Evolutionary conservation across 2,329 filamentous ascomycete genomes (phyloP).

Genomic region (Coccinonectria pachysandricola): DNA sequence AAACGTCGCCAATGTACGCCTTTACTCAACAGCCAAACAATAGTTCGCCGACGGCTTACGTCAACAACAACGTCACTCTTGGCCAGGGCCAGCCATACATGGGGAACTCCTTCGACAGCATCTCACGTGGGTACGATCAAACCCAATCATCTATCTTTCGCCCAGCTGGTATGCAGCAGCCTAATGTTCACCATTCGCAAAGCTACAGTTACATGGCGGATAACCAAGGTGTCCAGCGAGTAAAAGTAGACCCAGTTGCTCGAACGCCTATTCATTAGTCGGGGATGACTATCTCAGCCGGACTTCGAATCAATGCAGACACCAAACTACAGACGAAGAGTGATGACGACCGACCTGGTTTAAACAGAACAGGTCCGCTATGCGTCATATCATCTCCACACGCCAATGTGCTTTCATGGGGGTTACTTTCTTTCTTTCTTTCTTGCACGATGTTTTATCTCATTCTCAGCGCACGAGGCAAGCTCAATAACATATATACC

Average conservation of each 20-base stretch:
- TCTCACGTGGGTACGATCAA: conserved; percentile 25
- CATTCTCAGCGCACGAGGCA: too few relatives aligned
- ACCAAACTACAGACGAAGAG: conserved; percentile 16
- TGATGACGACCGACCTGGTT: conserved; percentile 15
- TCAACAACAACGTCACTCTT: conserved; percentile 22
- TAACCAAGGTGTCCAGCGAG: conserved; percentile 20
- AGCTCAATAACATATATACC: too few relatives aligned
- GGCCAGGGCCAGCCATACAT: conserved; percentile 25
- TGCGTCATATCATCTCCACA: too few relatives aligned
- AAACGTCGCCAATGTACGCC: conserved; percentile 33
- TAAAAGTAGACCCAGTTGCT: conserved; percentile 21
- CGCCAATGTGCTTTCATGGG: too few relatives aligned
- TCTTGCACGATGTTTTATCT: too few relatives aligned
- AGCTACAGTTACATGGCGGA: conserved; percentile 28
- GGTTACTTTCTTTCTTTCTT: conserved; percentile 5
- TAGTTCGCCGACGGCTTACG: conserved; percentile 21
- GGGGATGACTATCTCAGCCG: conserved; percentile 1
- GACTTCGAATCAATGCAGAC: too few relatives aligned
- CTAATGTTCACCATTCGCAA: conserved; percentile 19
- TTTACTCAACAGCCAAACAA: conserved; percentile 31
- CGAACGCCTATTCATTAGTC: conserved; percentile 20
- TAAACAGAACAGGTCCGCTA: conserved; percentile 21
- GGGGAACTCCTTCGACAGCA: conserved; percentile 23
- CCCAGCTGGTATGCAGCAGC: conserved; percentile 19
- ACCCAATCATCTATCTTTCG: conserved; percentile 24